These are phyloP conservation scores for Annulohypoxylon moriforme DNA, from an alignment of 495 filamentous ascomycete species.

Conservation along the genomic window DNA sequence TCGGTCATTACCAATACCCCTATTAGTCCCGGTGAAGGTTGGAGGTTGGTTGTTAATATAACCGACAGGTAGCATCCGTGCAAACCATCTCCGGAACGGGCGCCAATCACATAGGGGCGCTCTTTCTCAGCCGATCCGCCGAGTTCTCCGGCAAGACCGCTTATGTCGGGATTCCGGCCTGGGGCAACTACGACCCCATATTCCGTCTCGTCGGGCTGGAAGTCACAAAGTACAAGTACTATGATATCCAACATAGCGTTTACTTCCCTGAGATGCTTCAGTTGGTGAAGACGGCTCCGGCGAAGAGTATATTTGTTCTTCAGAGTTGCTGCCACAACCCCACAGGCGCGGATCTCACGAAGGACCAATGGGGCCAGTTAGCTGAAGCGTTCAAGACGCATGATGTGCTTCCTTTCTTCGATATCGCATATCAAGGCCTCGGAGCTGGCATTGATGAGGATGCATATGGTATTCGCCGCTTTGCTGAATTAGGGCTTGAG, in stretches of 20 bases:
- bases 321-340: not conserved
- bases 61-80: not conserved
- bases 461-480: not conserved
- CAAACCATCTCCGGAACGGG: not conserved
- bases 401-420: not conserved
- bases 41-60: not conserved
- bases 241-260: not conserved
- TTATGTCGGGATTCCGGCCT: not conserved
- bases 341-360: not conserved
- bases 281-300: not conserved
- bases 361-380: not conserved
- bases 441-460: not conserved
- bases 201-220: not conserved
- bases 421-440: not conserved
- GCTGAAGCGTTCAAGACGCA: not conserved
- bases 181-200: not conserved
- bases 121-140: not conserved
- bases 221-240: not conserved
- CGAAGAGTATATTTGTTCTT: not conserved
- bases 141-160: not conserved
- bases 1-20: not conserved
- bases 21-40: not conserved
- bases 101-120: not conserved
- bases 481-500: not conserved
- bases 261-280: not conserved